Evolutionary conservation across 2,329 filamentous ascomycete genomes (phyloP), one percentile per base, ranked within the genome.

Genomic region (Arthrobotrys entomopaga): DNA sequence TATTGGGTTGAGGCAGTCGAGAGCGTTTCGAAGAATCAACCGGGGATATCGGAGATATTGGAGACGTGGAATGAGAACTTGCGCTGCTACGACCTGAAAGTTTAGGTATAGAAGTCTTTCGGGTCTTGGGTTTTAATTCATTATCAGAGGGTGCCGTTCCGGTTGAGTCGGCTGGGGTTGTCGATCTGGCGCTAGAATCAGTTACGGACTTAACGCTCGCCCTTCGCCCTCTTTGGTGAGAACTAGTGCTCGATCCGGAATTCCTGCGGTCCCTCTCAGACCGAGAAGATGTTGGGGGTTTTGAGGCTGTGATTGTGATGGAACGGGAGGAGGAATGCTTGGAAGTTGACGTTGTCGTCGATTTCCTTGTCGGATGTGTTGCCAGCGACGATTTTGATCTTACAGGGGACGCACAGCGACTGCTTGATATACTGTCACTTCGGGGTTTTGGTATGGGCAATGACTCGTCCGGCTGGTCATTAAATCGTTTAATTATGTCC

Each of bases 401-500:
- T 38, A 72, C 57, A 42, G 67, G 67, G 29, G 67, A 72, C 5
- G 67, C 67, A 56, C 67, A 72, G 43, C 67, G 67, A 38, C 67
- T 72, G 54, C 67, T 72, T 24, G 67, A 72, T 49, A 72, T 38
- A 60, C 67, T 72, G 8, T 53, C 60, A 60, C 67, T 72, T 54
- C 67, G 67, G 8, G 60, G 49, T 72, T 72, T 72, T 3, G 67
- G 67, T 53, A 72, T 16, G n/a, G 67, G 67, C 16, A 72, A 26
- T 10, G 67, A 65, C 56, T 72, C 67, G 54, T 72, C 67, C 29
- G 60, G 60, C 26, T 72, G 67, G 60, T 72, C 67, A 42, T 72
- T 72, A 54, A 72, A 72, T 38, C 67, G 67, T 60, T 72, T 72
- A 38, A 72, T 72, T 20, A 72, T 72, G 60, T 72, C 67, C 26